A percentile compares a stretch with the other conserved stretches of the same genome.
phyloP scores from a whole-genome alignment of 2,329 filamentous ascomycete species.

The Mycosphaerelloides madeirae region DNA sequence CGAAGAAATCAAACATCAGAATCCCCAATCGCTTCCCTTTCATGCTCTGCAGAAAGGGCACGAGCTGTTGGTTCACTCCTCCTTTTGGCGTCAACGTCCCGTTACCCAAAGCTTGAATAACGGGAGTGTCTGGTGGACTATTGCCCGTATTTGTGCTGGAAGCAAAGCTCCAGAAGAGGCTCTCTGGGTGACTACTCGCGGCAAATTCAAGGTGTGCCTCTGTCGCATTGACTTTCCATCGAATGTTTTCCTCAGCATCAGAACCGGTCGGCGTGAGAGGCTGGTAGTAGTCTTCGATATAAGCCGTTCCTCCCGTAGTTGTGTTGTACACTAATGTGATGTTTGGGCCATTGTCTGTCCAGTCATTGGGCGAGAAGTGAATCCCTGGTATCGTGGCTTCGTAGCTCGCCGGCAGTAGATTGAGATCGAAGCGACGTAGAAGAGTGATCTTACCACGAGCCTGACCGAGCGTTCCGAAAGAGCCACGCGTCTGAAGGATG shows the following conservation, averaged over 20 bases:
- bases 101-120: conserved; percentile 46
- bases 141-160: conserved; percentile 41
- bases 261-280: conserved; percentile 31
- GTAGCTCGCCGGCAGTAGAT: conserved; percentile 34
- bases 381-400: conserved; percentile 41
- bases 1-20: conserved; percentile 51
- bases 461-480: conserved; percentile 35
- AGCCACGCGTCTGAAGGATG: conserved; percentile 36
- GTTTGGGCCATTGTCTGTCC: conserved; percentile 41
- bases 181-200: conserved; percentile 27
- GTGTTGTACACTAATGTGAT: conserved; percentile 43
- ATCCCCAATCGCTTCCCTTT: conserved; percentile 47
- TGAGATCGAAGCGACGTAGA: conserved; percentile 45
- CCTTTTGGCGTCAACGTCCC: conserved; percentile 34
- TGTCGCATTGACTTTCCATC: conserved; percentile 44
- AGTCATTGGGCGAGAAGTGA: conserved; percentile 43
- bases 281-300: conserved; percentile 50
- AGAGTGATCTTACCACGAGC: conserved; percentile 40
- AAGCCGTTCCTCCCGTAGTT: conserved; percentile 36
- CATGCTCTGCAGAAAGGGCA: conserved; percentile 34
- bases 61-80: conserved; percentile 45
- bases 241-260: conserved; percentile 37
- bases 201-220: conserved; percentile 37
- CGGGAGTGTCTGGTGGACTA: conserved; percentile 39
- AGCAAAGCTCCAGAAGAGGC: conserved; percentile 48